Conservation (phyloP, 2,329 filamentous ascomycete species). For the Monosporascus sp. region DNA sequence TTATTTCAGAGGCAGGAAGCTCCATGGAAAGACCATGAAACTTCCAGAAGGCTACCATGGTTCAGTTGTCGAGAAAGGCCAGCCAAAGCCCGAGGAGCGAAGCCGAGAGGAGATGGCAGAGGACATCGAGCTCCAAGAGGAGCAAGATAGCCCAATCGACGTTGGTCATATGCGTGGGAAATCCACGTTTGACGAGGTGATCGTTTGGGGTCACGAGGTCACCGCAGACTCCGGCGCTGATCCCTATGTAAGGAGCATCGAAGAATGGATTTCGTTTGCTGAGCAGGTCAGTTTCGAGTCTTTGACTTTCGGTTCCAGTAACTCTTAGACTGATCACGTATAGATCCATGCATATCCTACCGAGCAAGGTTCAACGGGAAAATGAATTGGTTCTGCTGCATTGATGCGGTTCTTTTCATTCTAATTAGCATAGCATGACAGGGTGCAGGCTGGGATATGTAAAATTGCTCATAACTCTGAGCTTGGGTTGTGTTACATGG, state of each 20-base stretch:
- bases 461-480: not conserved
- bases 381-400: not conserved
- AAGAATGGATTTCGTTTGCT: constrained; percentile 76
- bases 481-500: not conserved
- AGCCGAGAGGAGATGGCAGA: constrained; percentile 20
- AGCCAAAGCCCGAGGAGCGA: constrained; percentile 25
- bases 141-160: constrained; percentile 39
- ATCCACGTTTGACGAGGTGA: constrained; percentile 65
- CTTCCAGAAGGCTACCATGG: constrained; percentile 70
- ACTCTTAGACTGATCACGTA: constrained; percentile 9
- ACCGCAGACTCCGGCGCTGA: constrained; percentile 58
- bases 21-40: constrained; percentile 60
- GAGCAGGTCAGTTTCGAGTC: constrained; percentile 48
- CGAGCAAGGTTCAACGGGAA: constrained; percentile 4
- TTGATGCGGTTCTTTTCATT: not conserved
- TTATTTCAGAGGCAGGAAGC: constrained; percentile 75
- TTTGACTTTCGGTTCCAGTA: not conserved
- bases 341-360: constrained; percentile 30
- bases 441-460: not conserved
- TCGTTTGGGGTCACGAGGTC: constrained; percentile 80
- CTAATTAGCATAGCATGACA: not conserved
- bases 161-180: constrained; percentile 56
- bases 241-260: constrained; percentile 65
- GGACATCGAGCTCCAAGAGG: constrained; percentile 37
- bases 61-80: constrained; percentile 48